Conservation (phyloP, 192 early-diverging fungal species). For the Coemansia sp. region DNA sequence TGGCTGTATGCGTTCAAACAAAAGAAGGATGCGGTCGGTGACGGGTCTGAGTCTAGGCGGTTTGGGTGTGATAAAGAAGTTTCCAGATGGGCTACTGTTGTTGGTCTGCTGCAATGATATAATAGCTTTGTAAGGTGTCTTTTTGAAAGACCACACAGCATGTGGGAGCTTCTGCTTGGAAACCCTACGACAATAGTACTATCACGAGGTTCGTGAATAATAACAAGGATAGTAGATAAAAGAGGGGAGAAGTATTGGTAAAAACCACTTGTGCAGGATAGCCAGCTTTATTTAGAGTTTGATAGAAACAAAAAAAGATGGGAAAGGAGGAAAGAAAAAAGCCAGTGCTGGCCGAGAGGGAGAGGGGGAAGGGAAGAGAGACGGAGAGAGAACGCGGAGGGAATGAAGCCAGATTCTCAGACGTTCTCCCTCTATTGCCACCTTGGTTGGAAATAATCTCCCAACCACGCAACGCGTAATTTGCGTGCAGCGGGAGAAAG, state of each 20-base stretch:
- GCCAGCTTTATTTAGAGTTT: slow-evolving; percentile 5
- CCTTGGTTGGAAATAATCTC: too few species aligned
- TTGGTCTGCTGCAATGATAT: neutral
- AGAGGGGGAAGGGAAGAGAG: neutral
- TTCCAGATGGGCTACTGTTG: too few species aligned
- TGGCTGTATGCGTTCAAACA: neutral
- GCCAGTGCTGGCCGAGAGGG: neutral
- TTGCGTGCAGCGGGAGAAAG: neutral
- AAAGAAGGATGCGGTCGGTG: neutral
- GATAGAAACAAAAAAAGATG: slow-evolving; percentile 8
- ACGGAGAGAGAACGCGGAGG: neutral
- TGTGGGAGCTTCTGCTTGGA: neutral
- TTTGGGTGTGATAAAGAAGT: neutral
- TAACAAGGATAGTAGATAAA: neutral
- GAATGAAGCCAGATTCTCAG: neutral
- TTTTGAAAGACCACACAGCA: neutral
- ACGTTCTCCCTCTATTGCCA: too few species aligned
- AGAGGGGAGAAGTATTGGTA: neutral
- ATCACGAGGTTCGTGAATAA: neutral
- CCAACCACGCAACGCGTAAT: neutral
- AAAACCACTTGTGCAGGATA: too few species aligned
- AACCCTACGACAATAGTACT: neutral
- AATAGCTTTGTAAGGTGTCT: slow-evolving; percentile 5
- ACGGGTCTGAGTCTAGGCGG: too few species aligned
- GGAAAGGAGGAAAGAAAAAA: neutral